phyloP scores from a whole-genome alignment of 31 red algal genomes.

The Bonnemaisonia californica region DNA sequence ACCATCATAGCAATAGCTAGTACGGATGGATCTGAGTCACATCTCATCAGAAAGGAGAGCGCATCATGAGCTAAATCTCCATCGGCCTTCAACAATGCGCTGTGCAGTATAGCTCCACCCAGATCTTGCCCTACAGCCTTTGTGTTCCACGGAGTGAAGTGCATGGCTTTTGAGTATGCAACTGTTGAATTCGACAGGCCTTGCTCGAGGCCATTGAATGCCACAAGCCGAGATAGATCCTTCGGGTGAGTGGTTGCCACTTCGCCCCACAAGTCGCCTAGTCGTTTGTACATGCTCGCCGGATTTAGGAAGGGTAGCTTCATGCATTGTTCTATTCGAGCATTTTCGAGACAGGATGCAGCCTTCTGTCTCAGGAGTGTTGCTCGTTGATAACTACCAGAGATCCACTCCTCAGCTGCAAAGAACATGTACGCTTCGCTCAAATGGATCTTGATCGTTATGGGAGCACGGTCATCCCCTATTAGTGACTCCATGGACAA shows the following conservation, averaged over 20 bases:
- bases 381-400: slow-evolving; percentile 11
- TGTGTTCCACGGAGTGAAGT: slow-evolving; percentile 28
- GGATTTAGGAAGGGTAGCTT: slow-evolving; percentile 2
- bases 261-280: slow-evolving; percentile 21
- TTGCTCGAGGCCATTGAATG: background rate
- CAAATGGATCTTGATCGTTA: background rate
- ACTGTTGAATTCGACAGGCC: background rate
- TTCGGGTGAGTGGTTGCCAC: background rate
- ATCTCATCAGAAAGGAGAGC: slow-evolving; percentile 1
- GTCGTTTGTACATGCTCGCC: slow-evolving; percentile 15
- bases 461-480: background rate
- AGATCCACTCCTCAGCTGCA: slow-evolving; percentile 19
- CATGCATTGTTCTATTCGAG: background rate
- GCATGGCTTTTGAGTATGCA: slow-evolving; percentile 11
- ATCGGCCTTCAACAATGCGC: background rate
- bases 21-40: background rate
- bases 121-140: slow-evolving; percentile 2
- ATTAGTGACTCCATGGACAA: background rate
- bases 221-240: background rate
- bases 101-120: slow-evolving; percentile 2
- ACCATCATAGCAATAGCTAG: slow-evolving; percentile 16
- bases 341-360: background rate
- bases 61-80: slow-evolving; percentile 10
- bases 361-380: slow-evolving; percentile 5
- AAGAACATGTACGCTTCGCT: slow-evolving; percentile 2